Base-by-base conservation (phyloP, 1,284 basidiomycete species). In the Ceratobasidium sp. region DNA sequence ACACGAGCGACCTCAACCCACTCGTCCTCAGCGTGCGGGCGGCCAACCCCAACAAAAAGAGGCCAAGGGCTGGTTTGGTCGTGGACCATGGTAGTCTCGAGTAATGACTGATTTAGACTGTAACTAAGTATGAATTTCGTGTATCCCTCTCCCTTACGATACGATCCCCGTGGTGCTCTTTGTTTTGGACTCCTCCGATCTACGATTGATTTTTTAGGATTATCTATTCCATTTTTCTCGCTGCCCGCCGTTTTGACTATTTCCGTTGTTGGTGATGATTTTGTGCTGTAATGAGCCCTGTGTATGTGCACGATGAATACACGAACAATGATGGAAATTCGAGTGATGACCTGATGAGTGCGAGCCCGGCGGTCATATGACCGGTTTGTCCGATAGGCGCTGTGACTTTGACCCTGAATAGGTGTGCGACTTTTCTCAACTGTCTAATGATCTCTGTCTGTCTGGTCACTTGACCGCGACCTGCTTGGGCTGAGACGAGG, bases 61-160 rank as follows among this genome's bases (percentile, higher is more conserved):
- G 27, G 45, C 62, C 38, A 67, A 67, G 50, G 62, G 62, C 13
- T 67, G 62, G 62, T 67, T 67, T 38, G 62, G 62, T 25, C 62
- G 62, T 34, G 62, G 62, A 40, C 62, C 62, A 52, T 67, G 62
- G 62, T 67, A 67, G 58, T 62, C 20, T 20, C 32, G 35, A 20
- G 22, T 40, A 10, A 52, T 65, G 60, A 29, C 27, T 54, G 45
- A 15, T 47, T 40, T 67, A 67, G 62, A 67, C 62, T 67, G 49
- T 43, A 38, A 67, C 62, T 53, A 67, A 67, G 62, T 67, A 67
- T 67, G 50, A 67, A 67, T 54, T 60, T 67, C 45, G 62, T 67
- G 62, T 67, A 67, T 67, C 62, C 62, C 29, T 67, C 22, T 31
- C 22, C 31, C 38, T 35, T 67, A 67, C 50, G 50, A 42, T 67